phyloP scores from a whole-genome alignment of 352 stramenopile genomes.

The Thalassiosira hispida region DNA sequence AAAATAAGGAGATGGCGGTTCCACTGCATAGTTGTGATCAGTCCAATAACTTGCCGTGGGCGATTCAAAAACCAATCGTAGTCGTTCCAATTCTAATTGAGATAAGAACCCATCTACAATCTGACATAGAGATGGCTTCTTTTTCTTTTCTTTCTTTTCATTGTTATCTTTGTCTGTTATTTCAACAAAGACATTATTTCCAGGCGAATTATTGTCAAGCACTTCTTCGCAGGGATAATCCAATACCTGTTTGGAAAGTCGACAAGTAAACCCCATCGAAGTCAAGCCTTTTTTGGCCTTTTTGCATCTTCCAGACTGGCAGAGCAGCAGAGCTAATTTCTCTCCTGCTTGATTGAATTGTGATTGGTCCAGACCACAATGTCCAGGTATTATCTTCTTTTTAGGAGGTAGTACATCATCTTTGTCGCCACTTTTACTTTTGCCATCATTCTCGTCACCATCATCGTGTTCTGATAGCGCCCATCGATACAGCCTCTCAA shows the following conservation, averaged over 20 bases:
- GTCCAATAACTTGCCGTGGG: constrained; percentile 74
- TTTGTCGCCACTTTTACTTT: constrained; percentile 13
- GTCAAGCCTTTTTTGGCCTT: constrained; percentile 61
- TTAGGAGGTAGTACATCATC: constrained; percentile 33
- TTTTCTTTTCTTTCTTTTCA: not conserved
- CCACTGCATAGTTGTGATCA: constrained; percentile 76
- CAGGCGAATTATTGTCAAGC: not conserved
- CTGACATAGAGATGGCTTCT: constrained; percentile 42
- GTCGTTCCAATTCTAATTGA: constrained; percentile 47
- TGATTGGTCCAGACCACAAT: constrained; percentile 23
- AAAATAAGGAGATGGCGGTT: constrained; percentile 83
- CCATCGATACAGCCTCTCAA: constrained; percentile 61
- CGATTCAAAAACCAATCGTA: constrained; percentile 64
- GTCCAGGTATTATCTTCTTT: constrained; percentile 48
- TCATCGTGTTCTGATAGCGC: constrained; percentile 37
- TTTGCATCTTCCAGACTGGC: constrained; percentile 64
- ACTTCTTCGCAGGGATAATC: constrained; percentile 58
- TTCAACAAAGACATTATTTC: constrained; percentile 1
- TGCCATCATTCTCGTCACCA: constrained; percentile 1
- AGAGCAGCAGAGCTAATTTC: constrained; percentile 66
- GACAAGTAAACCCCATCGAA: constrained; percentile 67
- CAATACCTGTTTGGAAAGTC: constrained; percentile 64
- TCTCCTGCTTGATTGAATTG: constrained; percentile 52
- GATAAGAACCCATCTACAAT: constrained; percentile 75
- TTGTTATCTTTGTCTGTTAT: constrained; percentile 12